Conservation (phyloP, 1,284 basidiomycete species). For the Trichosporon asahii region DNA sequence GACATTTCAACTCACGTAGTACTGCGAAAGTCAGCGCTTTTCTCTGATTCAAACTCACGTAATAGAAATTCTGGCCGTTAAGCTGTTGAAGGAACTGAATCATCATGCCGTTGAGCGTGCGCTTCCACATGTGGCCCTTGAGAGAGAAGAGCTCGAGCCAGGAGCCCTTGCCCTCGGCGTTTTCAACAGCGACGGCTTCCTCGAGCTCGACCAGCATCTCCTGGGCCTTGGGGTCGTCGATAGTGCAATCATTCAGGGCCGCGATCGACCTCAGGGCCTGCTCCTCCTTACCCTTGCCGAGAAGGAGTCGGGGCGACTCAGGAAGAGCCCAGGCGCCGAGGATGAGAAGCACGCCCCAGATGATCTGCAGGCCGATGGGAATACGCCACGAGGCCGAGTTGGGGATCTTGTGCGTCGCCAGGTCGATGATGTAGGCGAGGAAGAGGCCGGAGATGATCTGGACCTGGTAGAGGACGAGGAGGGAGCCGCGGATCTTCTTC, state of each 20-base stretch:
- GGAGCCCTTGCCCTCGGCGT: constrained; percentile 70
- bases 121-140: constrained; percentile 14
- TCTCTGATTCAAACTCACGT: too few species aligned
- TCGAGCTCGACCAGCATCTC: constrained; percentile 68
- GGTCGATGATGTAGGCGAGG: constrained; percentile 67
- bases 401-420: constrained; percentile 62
- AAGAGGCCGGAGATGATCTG: constrained; percentile 65
- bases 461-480: constrained; percentile 71
- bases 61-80: constrained; percentile 50
- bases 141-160: constrained; percentile 74
- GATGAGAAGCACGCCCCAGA: constrained; percentile 35
- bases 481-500: constrained; percentile 67
- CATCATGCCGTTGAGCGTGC: constrained; percentile 63
- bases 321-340: constrained; percentile 71
- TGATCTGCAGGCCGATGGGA: constrained; percentile 46
- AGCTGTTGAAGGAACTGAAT: constrained; percentile 76
- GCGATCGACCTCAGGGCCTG: constrained; percentile 65
- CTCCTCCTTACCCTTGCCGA: constrained; percentile 43
- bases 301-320: constrained; percentile 58
- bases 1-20: not conserved
- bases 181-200: constrained; percentile 58
- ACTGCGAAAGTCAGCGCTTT: not conserved
- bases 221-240: constrained; percentile 62
- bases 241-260: constrained; percentile 61
- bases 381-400: constrained; percentile 66